phyloP scores from a whole-genome alignment of 1,139 yeast species.

The Blastobotrys proliferans region DNA sequence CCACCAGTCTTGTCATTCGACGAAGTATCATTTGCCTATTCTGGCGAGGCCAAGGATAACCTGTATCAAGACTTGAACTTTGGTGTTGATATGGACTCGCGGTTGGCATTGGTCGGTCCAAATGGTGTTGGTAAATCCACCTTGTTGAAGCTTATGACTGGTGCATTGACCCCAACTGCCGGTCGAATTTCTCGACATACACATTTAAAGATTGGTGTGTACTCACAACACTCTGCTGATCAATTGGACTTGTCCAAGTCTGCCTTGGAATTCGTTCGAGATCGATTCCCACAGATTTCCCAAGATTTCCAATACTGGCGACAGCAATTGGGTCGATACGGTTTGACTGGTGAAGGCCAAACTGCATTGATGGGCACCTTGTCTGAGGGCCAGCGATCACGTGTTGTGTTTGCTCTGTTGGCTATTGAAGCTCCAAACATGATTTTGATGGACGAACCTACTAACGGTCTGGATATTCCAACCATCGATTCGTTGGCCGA shows the following conservation, averaged over 20 bases:
- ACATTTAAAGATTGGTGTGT: constrained; percentile 96
- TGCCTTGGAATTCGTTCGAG: constrained; percentile 95
- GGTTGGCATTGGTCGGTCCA: constrained; percentile 97
- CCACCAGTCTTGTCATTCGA: constrained; percentile 98
- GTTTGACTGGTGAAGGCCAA: constrained; percentile 98
- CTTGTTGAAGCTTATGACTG: constrained; percentile 92
- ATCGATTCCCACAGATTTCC: constrained; percentile 80
- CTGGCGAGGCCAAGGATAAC: constrained; percentile 82
- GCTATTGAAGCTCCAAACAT: constrained; percentile 96
- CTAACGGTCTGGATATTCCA: constrained; percentile 97
- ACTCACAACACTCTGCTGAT: constrained; percentile 98
- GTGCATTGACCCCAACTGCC: constrained; percentile 78
- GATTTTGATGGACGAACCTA: constrained; percentile 96
- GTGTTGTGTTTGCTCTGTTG: constrained; percentile 94
- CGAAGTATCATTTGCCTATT: constrained; percentile 87
- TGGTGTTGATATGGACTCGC: constrained; percentile 99
- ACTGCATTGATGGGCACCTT: constrained; percentile 98
- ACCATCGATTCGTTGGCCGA: constrained; percentile 97
- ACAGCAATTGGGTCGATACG: constrained; percentile 95
- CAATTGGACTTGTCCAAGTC: constrained; percentile 93
- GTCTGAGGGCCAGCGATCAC: constrained; percentile 98
- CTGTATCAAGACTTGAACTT: constrained; percentile 87
- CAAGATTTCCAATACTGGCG: constrained; percentile 99
- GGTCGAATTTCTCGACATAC: constrained; percentile 98
- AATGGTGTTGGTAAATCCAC: constrained; percentile 99